phyloP scores from a whole-genome alignment of 257 asterid species.

The Solanum clarkiae region DNA sequence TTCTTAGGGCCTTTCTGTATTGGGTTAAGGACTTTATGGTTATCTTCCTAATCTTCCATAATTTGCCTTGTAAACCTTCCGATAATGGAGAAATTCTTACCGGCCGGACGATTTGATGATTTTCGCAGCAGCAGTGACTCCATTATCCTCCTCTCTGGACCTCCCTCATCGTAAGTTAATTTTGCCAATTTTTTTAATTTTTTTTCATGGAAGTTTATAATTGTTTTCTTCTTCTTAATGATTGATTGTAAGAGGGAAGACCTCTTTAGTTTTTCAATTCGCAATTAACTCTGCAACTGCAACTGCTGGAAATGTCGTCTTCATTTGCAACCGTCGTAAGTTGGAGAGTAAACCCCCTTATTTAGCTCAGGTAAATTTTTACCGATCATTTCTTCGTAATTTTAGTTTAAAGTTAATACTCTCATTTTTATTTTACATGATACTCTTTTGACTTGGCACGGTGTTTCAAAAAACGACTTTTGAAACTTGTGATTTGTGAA shows the following conservation, averaged over 20 bases:
- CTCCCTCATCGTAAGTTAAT: not conserved
- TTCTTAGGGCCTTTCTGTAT: too few relatives aligned
- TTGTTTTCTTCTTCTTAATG: not conserved
- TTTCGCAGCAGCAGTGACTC: not conserved
- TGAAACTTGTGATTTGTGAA: too few relatives aligned
- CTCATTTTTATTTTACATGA: too few relatives aligned
- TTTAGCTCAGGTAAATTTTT: conserved; percentile 52
- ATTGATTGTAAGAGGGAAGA: conserved; percentile 33
- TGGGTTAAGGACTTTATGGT: too few relatives aligned
- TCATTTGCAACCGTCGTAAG: conserved; percentile 62
- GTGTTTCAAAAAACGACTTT: too few relatives aligned
- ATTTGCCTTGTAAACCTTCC: not conserved
- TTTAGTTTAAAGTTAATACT: not conserved
- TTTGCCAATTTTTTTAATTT: not conserved
- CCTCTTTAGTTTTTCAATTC: conserved; percentile 80
- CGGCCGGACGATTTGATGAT: not conserved
- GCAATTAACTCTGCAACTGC: conserved; percentile 51
- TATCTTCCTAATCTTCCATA: not conserved
- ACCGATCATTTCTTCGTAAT: not conserved
- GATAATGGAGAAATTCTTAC: not conserved
- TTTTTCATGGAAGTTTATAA: not conserved
- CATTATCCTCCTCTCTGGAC: not conserved
- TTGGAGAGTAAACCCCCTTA: conserved; percentile 51
- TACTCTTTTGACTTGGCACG: too few relatives aligned
- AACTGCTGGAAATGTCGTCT: conserved; percentile 30